Evolutionary conservation across 2,329 filamentous ascomycete genomes (phyloP), one percentile per base, ranked within the genome.

Genomic region (Aspergillus clavatus): DNA sequence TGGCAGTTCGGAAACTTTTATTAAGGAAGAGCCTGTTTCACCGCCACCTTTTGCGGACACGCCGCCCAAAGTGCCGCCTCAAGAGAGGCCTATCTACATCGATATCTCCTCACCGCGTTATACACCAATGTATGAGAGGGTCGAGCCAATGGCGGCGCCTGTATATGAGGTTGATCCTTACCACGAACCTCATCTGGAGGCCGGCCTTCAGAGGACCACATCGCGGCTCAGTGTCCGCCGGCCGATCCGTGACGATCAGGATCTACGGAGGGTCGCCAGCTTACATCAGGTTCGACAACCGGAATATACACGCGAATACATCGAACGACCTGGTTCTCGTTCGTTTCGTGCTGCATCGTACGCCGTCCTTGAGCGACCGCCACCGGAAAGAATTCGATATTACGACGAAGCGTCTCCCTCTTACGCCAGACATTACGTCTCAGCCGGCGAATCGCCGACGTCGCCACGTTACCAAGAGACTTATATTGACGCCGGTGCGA

Each of bases 11-110:
- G 75, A 75, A 44, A 68, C 77, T 7, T 75, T 75, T 51, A 80
- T 84, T 59, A 84, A 83, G 59, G 74, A 79, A 53, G 81, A 84
- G 57, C 79, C 80, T 6, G 67, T 81, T 14, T 83, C 81, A 10
- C 81, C 81, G 16, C 78, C 78, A 33, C 76, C 77, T 1, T 77
- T 82, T 48, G 65, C 72, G 41, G 68, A 71, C 51, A 62, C 66
- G 19, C 63, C 66, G 24, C 58, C 68, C 58, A 61, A 45, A 53
- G 47, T 33, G 64, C 58, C 52, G 22, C 60, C 63, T 41, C 67
- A 70, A 43, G 67, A 66, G 39, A 68, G 69, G 43, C 71, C 72
- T 5, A 67, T 77, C 31, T 76, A 79, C 48, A 73, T 74, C 53
- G 69, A 73, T 42, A 64, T 70, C 40, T 62, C 64, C 28, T 71